phyloP scores from a whole-genome alignment of 192 early-diverging fungal species.

The Gigaspora rosea region DNA sequence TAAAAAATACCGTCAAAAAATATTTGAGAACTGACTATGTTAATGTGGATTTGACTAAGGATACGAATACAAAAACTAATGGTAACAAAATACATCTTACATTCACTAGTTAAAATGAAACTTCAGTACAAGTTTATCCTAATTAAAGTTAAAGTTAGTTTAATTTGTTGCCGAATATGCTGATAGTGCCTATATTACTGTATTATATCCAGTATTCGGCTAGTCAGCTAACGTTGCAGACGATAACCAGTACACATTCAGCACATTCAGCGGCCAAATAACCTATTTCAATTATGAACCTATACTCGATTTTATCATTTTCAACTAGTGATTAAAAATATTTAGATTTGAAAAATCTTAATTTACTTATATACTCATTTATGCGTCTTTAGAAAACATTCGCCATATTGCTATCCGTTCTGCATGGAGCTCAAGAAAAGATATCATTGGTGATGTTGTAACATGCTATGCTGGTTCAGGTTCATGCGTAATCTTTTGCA shows the following conservation, averaged over 20 bases:
- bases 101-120: no score
- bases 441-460: conserved; percentile 93
- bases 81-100: conserved; percentile 15
- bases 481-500: conserved; percentile 91
- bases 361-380: background rate
- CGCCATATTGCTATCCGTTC: conserved; percentile 83
- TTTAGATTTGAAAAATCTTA: background rate
- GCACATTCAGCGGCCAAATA: no score
- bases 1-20: conserved; percentile 65
- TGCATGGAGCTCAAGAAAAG: conserved; percentile 85
- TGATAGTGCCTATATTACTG: no score
- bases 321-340: background rate
- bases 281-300: no score
- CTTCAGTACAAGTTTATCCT: no score
- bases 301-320: no score
- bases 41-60: conserved; percentile 82
- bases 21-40: conserved; percentile 63
- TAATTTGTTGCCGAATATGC: no score
- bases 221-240: no score
- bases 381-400: conserved; percentile 61
- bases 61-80: conserved; percentile 87
- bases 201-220: no score
- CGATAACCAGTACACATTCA: no score
- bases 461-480: conserved; percentile 84
- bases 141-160: no score